Conservation (phyloP, 2,329 filamentous ascomycete genomes). For the Penicillium glabrum region DNA sequence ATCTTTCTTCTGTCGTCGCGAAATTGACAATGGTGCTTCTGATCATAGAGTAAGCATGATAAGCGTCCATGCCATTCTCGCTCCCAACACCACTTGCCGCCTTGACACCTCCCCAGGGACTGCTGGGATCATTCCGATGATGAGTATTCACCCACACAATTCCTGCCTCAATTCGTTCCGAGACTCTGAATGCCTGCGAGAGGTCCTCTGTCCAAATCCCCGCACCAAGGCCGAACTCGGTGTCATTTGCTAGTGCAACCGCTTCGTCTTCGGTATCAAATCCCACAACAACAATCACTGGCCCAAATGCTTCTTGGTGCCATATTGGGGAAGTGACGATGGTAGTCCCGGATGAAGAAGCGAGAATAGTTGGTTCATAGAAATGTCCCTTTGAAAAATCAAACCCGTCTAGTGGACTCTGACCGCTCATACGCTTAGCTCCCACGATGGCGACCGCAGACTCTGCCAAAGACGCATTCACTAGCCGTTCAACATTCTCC, state of each 20-base stretch:
- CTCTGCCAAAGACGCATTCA: constrained; percentile 3
- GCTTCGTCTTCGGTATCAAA: constrained; percentile 51
- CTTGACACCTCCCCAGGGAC: constrained; percentile 67
- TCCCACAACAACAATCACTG: constrained; percentile 50
- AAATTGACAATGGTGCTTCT: constrained; percentile 59
- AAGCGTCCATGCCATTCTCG: constrained; percentile 69
- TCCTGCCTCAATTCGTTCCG: constrained; percentile 49
- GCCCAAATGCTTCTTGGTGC: constrained; percentile 52
- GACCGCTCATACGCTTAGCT: constrained; percentile 12
- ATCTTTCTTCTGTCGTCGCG: constrained; percentile 31
- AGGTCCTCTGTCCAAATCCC: constrained; percentile 54
- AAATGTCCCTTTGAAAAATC: constrained; percentile 18
- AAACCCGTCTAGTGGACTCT: constrained; percentile 13
- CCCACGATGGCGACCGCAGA: constrained; percentile 5
- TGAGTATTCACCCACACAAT: constrained; percentile 56
- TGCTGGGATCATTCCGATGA: constrained; percentile 72
- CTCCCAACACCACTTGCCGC: constrained; percentile 64
- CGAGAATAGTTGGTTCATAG: constrained; percentile 18
- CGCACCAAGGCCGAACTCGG: constrained; percentile 52
- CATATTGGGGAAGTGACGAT: constrained; percentile 29
- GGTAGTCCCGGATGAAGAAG: neutral
- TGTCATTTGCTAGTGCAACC: constrained; percentile 50
- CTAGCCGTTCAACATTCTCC: constrained; percentile 10
- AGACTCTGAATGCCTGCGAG: constrained; percentile 48
- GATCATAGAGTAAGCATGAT: constrained; percentile 54